A percentile compares a stretch with the other conserved stretches of the same genome.
Evolutionary conservation across 2,329 filamentous ascomycete species (phyloP).

Genomic region (Xylariaceae sp.): DNA sequence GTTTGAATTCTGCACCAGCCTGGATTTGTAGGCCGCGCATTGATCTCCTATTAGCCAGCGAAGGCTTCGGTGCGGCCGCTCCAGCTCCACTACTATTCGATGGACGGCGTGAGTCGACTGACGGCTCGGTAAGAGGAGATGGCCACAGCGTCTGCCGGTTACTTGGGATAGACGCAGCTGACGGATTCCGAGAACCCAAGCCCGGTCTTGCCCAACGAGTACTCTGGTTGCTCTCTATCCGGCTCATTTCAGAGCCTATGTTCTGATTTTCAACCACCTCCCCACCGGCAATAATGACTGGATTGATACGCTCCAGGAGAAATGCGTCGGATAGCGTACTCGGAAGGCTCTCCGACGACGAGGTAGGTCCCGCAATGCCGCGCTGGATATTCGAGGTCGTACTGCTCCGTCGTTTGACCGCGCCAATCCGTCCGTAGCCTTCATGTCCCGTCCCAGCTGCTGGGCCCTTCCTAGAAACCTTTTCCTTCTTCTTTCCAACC

Average conservation of each 20-base stretch:
- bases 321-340: conserved; percentile 50
- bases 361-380: conserved; percentile 39
- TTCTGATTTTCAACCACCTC: conserved; percentile 58
- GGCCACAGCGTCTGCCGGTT: conserved; percentile 47
- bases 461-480: conserved; percentile 65
- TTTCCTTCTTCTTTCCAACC: conserved; percentile 51
- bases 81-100: conserved; percentile 55
- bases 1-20: conserved; percentile 37
- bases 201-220: conserved; percentile 36
- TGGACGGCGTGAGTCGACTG: conserved; percentile 36
- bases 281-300: conserved; percentile 61
- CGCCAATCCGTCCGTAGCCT: conserved; percentile 65
- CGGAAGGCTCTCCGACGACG: conserved; percentile 47
- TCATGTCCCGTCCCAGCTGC: conserved; percentile 92
- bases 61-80: conserved; percentile 41
- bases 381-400: conserved; percentile 46
- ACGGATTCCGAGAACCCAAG: conserved; percentile 38
- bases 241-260: conserved; percentile 41
- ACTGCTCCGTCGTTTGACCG: conserved; percentile 57
- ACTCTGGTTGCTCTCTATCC: conserved; percentile 48
- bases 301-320: conserved; percentile 56
- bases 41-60: conserved; percentile 51
- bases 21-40: conserved; percentile 45
- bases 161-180: conserved; percentile 36
- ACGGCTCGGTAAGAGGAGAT: conserved; percentile 43